Conservation (phyloP, 192 early-diverging fungal genomes). For the Oehlia diaphana region DNA sequence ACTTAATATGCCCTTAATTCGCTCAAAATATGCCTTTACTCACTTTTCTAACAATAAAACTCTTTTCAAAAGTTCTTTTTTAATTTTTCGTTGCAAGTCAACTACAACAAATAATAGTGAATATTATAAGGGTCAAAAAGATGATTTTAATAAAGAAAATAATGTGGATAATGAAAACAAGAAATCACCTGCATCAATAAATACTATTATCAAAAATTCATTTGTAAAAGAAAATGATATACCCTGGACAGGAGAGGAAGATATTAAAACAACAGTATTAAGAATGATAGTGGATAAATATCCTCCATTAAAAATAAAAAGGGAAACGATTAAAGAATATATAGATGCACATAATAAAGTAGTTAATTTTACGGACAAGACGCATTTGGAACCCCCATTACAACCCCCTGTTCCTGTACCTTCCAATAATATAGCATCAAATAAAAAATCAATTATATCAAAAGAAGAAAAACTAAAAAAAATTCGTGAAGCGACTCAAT, state of each 20-base stretch:
- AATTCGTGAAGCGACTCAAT: constrained; percentile 18
- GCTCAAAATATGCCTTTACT: not conserved
- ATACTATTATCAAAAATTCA: constrained; percentile 16
- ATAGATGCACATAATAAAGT: not conserved
- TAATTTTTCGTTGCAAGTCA: not conserved
- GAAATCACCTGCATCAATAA: constrained; percentile 14
- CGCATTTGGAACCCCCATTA: not conserved
- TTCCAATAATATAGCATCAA: not conserved
- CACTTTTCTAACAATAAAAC: not conserved
- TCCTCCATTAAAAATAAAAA: constrained; percentile 32
- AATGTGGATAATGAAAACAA: not conserved
- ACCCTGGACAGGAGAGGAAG: constrained; percentile 36
- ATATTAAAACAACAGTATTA: constrained; percentile 27
- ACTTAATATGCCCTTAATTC: not conserved
- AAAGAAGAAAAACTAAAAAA: constrained; percentile 23
- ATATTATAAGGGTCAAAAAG: not conserved
- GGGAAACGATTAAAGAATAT: constrained; percentile 25
- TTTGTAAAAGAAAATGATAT: constrained; percentile 26
- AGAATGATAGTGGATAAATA: constrained; percentile 39
- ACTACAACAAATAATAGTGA: not conserved
- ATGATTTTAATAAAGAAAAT: not conserved
- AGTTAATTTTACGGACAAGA: not conserved
- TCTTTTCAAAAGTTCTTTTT: not conserved
- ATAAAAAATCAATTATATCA: constrained; percentile 8
- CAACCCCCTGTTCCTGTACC: not conserved